Evolutionary conservation across 768 basidiomycete genomes (phyloP), one percentile per base, ranked within the genome.

Genomic region (Asterophora parasitica): DNA sequence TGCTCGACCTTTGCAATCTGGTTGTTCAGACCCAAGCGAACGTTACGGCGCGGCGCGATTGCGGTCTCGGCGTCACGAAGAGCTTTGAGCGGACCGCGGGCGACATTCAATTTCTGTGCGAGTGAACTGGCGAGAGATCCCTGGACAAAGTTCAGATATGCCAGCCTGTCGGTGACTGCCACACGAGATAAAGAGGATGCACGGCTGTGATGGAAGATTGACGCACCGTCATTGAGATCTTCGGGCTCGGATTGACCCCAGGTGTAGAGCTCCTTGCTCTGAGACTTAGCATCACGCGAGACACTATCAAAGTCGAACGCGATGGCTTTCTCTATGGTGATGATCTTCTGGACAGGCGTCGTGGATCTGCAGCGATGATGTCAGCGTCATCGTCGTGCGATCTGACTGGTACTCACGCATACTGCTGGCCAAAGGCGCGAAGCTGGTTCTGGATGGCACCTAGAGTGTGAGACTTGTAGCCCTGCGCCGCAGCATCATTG

Each of bases 261-360:
- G 11, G 77, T 78, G 57, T 89, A 92, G 19, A 92, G 68, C 51
- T 92, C 91, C 65, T 91, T 92, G 74, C 87, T 88, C 60, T 83
- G 81, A 0, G 77, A 67, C 60, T 90, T 83, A 7, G 75, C 59
- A 57, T 89, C 82, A 54, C 84, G 78, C 3, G 81, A 71, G 26
- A 83, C 64, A 48, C 72, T 75, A 54, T 90, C 85, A 57, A 79
- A 76, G 63, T 88, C 87, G 54, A 92, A 74, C 15, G 84, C 81
- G 12, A 91, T 70, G 4, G 89, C 84, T 63, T 92, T 92, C 62
- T 80, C 77, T 5, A 77, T 68, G 0, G 90, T 92, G 53, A 92
- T 83, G 49, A 91, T 81, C 61, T 81, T 85, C 70, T 92, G 90
- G 0, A 85, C 63, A 3, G 86, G 84, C 2, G 74, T 73, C 0